These are phyloP conservation scores for Mycena vulgaris DNA, from an alignment of 768 basidiomycete species.

Conservation along the genomic window DNA sequence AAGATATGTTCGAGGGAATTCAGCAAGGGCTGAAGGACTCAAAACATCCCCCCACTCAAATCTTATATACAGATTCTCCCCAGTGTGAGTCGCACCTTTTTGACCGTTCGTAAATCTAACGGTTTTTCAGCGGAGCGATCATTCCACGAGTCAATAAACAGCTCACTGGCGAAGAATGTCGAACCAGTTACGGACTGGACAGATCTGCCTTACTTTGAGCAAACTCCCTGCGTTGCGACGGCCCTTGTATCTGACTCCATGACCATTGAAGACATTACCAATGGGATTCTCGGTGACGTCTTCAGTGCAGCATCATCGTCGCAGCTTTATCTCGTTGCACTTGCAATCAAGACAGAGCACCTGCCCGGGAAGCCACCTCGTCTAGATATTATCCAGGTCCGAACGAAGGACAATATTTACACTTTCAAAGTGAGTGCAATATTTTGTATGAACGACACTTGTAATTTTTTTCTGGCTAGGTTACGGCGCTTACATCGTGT, in stretches of 20 bases:
- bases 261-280: neutral
- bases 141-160: neutral
- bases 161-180: neutral
- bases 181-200: neutral
- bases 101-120: neutral
- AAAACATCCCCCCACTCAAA: neutral
- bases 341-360: neutral
- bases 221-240: neutral
- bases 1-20: neutral
- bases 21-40: neutral
- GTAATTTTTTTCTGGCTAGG: neutral
- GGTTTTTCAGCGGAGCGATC: neutral
- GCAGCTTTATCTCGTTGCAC: neutral
- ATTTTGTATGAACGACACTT: neutral
- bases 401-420: neutral
- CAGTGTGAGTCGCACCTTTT: neutral
- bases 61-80: conserved; percentile 4
- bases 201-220: neutral
- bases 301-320: neutral
- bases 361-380: neutral
- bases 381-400: neutral
- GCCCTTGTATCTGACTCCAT: neutral
- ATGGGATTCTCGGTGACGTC: neutral
- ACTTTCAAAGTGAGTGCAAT: neutral
- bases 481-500: neutral